Conservation (phyloP, 495 filamentous ascomycete species). For the Immersiella caudata region DNA sequence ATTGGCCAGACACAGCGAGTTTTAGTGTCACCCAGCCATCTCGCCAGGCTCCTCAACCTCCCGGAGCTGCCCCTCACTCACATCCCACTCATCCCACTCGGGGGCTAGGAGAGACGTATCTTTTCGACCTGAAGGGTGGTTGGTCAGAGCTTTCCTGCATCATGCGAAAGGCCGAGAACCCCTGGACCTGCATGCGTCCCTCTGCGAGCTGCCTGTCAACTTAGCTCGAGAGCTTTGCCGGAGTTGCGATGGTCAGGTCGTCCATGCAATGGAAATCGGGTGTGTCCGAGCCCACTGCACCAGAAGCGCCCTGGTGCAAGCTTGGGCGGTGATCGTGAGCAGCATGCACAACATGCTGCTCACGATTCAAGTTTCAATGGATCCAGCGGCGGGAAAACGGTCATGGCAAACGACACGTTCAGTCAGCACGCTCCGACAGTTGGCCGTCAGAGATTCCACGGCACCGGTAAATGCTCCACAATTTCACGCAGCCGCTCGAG, state of each 20-base stretch:
- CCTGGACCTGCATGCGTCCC: constrained; percentile 24
- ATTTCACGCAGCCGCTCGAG: constrained; percentile 6
- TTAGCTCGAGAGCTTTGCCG: constrained; percentile 10
- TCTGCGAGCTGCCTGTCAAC: constrained; percentile 21
- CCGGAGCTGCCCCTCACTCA: background rate
- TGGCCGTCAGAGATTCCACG: background rate
- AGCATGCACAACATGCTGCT: constrained; percentile 12
- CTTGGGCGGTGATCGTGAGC: background rate
- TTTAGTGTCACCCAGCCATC: background rate
- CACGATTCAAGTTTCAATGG: background rate
- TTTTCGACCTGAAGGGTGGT: background rate
- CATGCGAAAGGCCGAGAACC: constrained; percentile 18
- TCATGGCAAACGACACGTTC: background rate
- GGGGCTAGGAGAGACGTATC: background rate
- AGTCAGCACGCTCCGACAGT: background rate
- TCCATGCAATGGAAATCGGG: constrained; percentile 11
- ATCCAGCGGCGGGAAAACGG: background rate
- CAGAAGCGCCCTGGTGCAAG: background rate
- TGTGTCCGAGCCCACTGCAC: constrained; percentile 4
- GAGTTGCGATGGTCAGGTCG: background rate
- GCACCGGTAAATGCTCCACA: constrained; percentile 17
- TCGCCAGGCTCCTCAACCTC: background rate
- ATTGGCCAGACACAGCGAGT: background rate
- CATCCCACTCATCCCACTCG: background rate
- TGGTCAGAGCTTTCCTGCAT: constrained; percentile 21